A percentile compares a stretch with the other conserved stretches of the same genome.
These are phyloP conservation scores for Talaromyces wortmannii DNA, from an alignment of 495 filamentous ascomycete genomes.

Conservation along the genomic window DNA sequence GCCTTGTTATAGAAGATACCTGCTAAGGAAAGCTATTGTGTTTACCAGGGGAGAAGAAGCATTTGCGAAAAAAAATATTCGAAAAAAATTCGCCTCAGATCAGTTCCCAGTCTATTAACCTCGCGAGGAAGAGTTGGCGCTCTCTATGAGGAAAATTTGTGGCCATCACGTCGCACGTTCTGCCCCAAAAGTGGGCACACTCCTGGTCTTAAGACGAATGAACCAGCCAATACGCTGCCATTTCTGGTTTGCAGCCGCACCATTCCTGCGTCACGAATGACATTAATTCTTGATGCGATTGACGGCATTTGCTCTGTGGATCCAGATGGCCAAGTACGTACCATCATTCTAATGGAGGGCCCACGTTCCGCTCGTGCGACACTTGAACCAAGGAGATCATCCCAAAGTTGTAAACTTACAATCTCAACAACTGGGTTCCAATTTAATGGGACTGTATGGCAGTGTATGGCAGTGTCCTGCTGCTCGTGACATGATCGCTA, in stretches of 20 bases:
- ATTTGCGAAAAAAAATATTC: too few relatives aligned
- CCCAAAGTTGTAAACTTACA: not conserved
- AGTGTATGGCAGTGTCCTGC: not conserved
- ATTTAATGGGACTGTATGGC: not conserved
- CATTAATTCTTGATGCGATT: not conserved
- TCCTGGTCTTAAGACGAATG: slow-evolving; percentile 69
- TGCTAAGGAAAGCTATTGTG: not conserved
- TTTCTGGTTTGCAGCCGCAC: not conserved
- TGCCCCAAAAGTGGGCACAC: slow-evolving; percentile 50
- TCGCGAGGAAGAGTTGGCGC: not conserved
- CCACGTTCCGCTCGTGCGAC: not conserved
- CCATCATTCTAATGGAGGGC: not conserved
- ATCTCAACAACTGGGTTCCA: not conserved
- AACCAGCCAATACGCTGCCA: not conserved
- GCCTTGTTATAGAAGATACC: not conserved
- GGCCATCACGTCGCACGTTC: not conserved
- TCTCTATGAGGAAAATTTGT: not conserved
- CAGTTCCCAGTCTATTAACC: not conserved
- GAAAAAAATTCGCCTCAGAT: too few relatives aligned
- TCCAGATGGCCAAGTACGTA: not conserved
- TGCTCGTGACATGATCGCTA: not conserved
- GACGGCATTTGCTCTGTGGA: not conserved
- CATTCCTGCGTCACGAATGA: not conserved
- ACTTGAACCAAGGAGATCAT: not conserved
- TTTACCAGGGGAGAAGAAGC: not conserved